These are phyloP conservation scores for Cupressus sempervirens DNA, from an alignment of 75 land plant genomes.

Conservation along the genomic window DNA sequence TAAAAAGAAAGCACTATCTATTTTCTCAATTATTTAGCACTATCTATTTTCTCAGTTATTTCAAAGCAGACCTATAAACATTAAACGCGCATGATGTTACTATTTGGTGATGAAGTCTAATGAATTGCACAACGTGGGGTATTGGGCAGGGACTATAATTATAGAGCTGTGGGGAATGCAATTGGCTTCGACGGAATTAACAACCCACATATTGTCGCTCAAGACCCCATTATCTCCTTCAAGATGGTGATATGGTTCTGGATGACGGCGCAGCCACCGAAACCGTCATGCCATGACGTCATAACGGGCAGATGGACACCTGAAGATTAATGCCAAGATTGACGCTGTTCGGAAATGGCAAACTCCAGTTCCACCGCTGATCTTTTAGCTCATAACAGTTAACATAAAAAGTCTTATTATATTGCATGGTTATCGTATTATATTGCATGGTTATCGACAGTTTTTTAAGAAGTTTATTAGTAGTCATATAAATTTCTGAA, in stretches of 20 bases:
- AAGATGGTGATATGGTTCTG: conserved; percentile 69
- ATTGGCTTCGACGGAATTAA: conserved; percentile 27
- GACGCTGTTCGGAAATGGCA: too few species aligned
- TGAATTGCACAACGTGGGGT: not conserved
- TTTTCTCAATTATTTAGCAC: not conserved
- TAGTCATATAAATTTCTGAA: too few species aligned
- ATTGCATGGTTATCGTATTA: too few species aligned
- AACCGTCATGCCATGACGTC: conserved; percentile 57
- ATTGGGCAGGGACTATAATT: conserved; percentile 49
- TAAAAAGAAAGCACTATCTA: too few species aligned
- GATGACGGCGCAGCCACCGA: conserved; percentile 45
- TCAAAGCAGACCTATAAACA: not conserved
- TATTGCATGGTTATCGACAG: too few species aligned
- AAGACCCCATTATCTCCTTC: conserved; percentile 39
- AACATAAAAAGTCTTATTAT: too few species aligned
- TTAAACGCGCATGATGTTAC: not conserved
- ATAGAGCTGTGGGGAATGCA: conserved; percentile 33
- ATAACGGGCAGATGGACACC: conserved; percentile 49
- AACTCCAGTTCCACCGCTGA: too few species aligned
- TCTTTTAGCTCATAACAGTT: too few species aligned
- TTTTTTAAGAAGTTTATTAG: too few species aligned
- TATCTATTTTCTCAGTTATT: not conserved
- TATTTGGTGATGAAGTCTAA: too few species aligned
- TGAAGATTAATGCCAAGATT: too few species aligned
- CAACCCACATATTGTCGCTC: conserved; percentile 49